These are phyloP conservation scores for Abelmoschus esculentus DNA, from an alignment of 345 rosid genomes.

Conservation along the genomic window DNA sequence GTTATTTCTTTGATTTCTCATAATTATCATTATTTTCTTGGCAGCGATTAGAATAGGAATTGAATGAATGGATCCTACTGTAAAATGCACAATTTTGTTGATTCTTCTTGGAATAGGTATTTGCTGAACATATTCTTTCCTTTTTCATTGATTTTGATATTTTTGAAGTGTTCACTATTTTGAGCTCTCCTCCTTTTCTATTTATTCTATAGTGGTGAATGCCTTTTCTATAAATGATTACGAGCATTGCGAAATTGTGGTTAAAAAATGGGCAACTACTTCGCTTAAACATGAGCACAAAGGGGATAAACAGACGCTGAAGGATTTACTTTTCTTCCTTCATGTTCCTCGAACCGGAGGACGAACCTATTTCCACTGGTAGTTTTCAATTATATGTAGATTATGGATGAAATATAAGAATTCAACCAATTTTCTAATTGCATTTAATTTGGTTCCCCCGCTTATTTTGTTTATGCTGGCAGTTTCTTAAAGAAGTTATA, in stretches of 20 bases:
- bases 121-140: background rate
- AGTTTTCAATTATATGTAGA: background rate
- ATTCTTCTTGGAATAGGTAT: conserved; percentile 46
- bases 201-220: conserved; percentile 29
- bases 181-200: background rate
- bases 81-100: conserved; percentile 30
- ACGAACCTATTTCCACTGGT: conserved; percentile 88
- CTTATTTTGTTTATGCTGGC: conserved; percentile 20
- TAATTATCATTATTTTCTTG: background rate
- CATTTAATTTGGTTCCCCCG: background rate
- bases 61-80: conserved; percentile 39
- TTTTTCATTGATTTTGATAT: background rate
- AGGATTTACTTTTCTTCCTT: conserved; percentile 77
- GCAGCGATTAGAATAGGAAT: conserved; percentile 32
- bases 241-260: conserved; percentile 55
- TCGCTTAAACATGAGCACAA: conserved; percentile 41
- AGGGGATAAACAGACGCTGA: conserved; percentile 55
- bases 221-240: conserved; percentile 38
- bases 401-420: background rate
- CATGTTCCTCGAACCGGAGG: conserved; percentile 98
- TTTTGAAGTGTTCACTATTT: background rate
- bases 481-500: conserved; percentile 87
- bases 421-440: background rate
- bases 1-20: background rate
- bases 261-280: conserved; percentile 59